Conservation (phyloP, 75 land plant genomes). For the Adiantum capillusveneris region DNA sequence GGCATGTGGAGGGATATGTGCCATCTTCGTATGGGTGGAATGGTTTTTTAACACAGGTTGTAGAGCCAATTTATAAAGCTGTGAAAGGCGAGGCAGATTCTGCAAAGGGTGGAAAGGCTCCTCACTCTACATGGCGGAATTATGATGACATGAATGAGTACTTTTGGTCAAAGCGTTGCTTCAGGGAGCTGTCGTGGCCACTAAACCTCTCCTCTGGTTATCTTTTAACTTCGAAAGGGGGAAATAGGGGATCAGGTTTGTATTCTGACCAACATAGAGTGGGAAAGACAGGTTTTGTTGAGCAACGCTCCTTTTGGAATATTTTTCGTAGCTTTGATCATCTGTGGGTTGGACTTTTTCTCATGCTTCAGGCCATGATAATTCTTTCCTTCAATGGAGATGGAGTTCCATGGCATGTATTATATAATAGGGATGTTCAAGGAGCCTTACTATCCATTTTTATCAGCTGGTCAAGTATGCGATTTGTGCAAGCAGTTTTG, state of each 20-base stretch:
- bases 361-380: conserved; percentile 55
- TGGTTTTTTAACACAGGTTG: neutral
- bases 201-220: conserved; percentile 35
- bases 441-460: too few relatives aligned
- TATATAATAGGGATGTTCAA: too few relatives aligned
- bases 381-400: conserved; percentile 41
- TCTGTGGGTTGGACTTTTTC: conserved; percentile 61
- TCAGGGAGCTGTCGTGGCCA: too few relatives aligned
- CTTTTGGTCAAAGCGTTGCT: too few relatives aligned
- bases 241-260: too few relatives aligned
- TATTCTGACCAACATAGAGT: too few relatives aligned
- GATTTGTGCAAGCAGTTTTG: conserved; percentile 13
- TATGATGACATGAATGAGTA: conserved; percentile 34
- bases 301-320: conserved; percentile 82
- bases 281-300: conserved; percentile 88
- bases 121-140: conserved; percentile 33
- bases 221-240: too few relatives aligned
- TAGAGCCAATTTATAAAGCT: neutral
- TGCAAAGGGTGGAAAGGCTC: conserved; percentile 11
- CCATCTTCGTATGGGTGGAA: neutral
- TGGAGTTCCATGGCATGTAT: conserved; percentile 17
- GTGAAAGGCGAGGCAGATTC: conserved; percentile 14
- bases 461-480: conserved; percentile 13
- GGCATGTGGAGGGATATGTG: neutral
- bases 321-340: conserved; percentile 76